Base-by-base conservation (phyloP, 768 basidiomycete genomes). In the Leucosporidium creatinivorum region DNA sequence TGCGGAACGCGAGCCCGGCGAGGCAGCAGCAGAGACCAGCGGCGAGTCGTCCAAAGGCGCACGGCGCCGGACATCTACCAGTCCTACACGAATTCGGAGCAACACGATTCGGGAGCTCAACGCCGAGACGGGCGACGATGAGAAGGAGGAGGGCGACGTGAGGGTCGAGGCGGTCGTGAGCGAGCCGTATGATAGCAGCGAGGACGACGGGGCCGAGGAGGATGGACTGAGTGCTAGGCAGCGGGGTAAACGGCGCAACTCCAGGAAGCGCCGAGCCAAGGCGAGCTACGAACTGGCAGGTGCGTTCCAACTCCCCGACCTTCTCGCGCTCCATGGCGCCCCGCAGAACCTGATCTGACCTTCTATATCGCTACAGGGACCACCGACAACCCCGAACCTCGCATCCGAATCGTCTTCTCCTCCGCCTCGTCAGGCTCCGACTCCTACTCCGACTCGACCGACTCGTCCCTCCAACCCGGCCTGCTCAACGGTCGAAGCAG, bases 251-350 rank as follows among this genome's bases (percentile, higher is more conserved):
- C 33, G 25, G 9, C 64, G 39, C 54, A 59, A 58, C 15, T 26
- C 44, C 13, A 68, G 69, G 25, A 65, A 66, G 59, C 30, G 73
- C 51, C 62, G 74, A 13, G 79, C 79, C 39, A 78, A 77, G 59
- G 80, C 80, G 30, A 79, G 79, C 59, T 81, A 81, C 66, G 77
- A 79, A 25, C 66, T 81, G 3, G 75, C 70, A 21, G 80, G 80
- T 80, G 36, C 69, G 78, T 31, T 9, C 26, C 48, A 10, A 51
- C n/a, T 50, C 36, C 48, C 10, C 26, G 50, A 3, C 33, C 28
- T 61, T 50, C 9, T 51, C 21, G 44, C 10, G 26, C 30, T 23
- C 49, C 12, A 10, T 4, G 12, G 5, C 25, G 49, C n/a, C 39
- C 39, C 25, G 62, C 44, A 56, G 54, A 66, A 59, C 19, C n/a